phyloP scores from a whole-genome alignment of 2,329 filamentous ascomycete species.

The Hysterium pulicare region DNA sequence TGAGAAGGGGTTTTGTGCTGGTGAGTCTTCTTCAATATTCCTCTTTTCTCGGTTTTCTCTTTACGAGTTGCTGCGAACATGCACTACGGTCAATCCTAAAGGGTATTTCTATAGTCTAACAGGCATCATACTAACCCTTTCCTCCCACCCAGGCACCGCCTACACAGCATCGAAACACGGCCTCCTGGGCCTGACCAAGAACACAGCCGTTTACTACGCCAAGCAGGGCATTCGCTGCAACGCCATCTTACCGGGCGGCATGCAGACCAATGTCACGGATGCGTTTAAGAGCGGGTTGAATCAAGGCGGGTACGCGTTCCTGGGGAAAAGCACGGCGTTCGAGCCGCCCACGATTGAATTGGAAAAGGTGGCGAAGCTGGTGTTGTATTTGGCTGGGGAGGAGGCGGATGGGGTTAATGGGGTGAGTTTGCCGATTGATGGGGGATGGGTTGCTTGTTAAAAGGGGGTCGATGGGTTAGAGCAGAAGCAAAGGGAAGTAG shows the following conservation, averaged over 20 bases:
- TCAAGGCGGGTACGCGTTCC: slow-evolving; percentile 19
- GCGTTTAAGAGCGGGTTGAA: slow-evolving; percentile 34
- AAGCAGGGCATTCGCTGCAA: slow-evolving; percentile 45
- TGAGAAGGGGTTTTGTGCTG: slow-evolving; percentile 40
- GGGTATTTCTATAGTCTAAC: no score
- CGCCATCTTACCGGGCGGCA: slow-evolving; percentile 38
- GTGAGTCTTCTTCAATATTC: no score
- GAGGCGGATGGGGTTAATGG: slow-evolving; percentile 31
- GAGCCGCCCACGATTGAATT: slow-evolving; percentile 17
- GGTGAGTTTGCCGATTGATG: slow-evolving; percentile 13
- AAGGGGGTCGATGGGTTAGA: no score
- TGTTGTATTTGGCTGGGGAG: slow-evolving; percentile 31
- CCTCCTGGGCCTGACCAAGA: slow-evolving; percentile 42
- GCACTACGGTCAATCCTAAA: no score
- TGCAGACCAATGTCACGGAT: slow-evolving; percentile 48
- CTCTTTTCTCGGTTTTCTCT: no score
- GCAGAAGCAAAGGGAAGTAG: no score
- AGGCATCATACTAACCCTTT: slow-evolving; percentile 52
- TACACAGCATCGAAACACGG: slow-evolving; percentile 42
- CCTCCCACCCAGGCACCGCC: slow-evolving; percentile 30
- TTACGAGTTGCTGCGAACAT: no score
- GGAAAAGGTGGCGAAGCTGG: slow-evolving; percentile 30
- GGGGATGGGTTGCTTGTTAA: slow-evolving; percentile 7
- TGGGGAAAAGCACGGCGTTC: slow-evolving; percentile 11
- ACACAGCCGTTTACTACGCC: slow-evolving; percentile 42